Conservation (phyloP, 352 stramenopile genomes). For the Halophytophthora polymorphica region DNA sequence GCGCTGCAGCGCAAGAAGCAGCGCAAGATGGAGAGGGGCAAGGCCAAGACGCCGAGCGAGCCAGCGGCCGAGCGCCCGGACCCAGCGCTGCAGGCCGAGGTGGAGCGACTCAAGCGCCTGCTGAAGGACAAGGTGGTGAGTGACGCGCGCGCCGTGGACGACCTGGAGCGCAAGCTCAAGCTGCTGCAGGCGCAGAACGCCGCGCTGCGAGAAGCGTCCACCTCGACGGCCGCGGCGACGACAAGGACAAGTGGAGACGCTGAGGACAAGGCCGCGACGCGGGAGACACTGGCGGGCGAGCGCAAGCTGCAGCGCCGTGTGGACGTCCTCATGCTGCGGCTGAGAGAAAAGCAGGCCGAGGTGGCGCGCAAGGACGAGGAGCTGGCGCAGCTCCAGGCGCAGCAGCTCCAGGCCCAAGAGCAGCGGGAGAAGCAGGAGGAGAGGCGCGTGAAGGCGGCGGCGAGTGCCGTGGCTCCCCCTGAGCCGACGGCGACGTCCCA, state of each 20-base stretch:
- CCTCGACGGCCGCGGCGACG: conserved; percentile 1
- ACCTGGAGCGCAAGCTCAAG: conserved; percentile 66
- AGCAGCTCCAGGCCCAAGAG: conserved; percentile 27
- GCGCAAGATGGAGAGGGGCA: conserved; percentile 16
- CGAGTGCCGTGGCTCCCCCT: not conserved
- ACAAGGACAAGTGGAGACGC: not conserved
- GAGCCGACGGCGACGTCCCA: not conserved
- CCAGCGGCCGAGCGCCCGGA: conserved; percentile 16
- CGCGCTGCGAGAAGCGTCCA: conserved; percentile 56
- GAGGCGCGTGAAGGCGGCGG: conserved; percentile 5
- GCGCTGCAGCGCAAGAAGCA: conserved; percentile 34
- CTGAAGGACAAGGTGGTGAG: conserved; percentile 58
- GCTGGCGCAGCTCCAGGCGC: conserved; percentile 29
- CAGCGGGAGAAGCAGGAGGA: conserved; percentile 26
- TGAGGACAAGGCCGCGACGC: conserved; percentile 11
- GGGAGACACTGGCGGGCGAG: conserved; percentile 53
- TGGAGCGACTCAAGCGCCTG: conserved; percentile 48
- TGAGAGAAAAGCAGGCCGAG: conserved; percentile 72
- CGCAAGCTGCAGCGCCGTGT: conserved; percentile 72
- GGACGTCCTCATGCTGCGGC: conserved; percentile 50
- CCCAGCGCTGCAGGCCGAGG: conserved; percentile 33
- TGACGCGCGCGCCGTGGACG: conserved; percentile 45
- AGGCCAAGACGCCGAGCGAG: conserved; percentile 19
- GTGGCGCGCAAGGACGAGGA: conserved; percentile 42
- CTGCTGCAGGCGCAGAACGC: conserved; percentile 77